Evolutionary conservation across 306 rosid species (phyloP).

Genomic region (Quercus cerris): DNA sequence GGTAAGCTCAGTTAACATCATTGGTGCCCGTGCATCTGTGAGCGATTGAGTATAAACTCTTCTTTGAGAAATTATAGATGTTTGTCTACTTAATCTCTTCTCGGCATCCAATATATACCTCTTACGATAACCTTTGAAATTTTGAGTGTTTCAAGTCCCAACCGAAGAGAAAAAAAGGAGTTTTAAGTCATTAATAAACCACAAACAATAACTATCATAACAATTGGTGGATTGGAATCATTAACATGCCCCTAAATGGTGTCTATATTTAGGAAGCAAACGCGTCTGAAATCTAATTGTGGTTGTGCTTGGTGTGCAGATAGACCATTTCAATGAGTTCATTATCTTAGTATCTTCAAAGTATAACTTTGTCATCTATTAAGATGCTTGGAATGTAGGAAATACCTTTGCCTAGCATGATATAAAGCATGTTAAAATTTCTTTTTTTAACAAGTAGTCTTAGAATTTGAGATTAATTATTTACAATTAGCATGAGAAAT

Average conservation of each 20-base stretch:
- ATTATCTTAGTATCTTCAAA: too few species aligned
- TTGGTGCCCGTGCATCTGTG: too few species aligned
- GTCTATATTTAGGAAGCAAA: neutral
- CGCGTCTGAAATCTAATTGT: neutral
- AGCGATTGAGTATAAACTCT: conserved; percentile 32
- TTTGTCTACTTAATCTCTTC: conserved; percentile 29
- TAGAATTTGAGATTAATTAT: conserved; percentile 20
- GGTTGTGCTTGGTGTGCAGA: neutral
- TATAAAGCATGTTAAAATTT: too few species aligned
- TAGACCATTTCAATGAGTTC: too few species aligned
- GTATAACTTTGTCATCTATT: neutral
- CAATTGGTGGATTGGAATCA: conserved; percentile 8
- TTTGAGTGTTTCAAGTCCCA: neutral
- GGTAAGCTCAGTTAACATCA: conserved; percentile 32
- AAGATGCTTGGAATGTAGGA: neutral
- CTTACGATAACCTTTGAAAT: neutral
- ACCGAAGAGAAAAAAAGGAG: neutral
- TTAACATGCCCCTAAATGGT: neutral
- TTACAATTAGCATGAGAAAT: neutral
- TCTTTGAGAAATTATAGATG: conserved; percentile 73
- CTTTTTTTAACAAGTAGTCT: conserved; percentile 22
- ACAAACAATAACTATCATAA: conserved; percentile 5
- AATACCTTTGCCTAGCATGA: too few species aligned
- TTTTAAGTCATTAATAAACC: neutral
- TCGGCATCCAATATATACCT: neutral